Base-by-base conservation (phyloP, 2,329 filamentous ascomycete species). In the Exophiala aquamarina region DNA sequence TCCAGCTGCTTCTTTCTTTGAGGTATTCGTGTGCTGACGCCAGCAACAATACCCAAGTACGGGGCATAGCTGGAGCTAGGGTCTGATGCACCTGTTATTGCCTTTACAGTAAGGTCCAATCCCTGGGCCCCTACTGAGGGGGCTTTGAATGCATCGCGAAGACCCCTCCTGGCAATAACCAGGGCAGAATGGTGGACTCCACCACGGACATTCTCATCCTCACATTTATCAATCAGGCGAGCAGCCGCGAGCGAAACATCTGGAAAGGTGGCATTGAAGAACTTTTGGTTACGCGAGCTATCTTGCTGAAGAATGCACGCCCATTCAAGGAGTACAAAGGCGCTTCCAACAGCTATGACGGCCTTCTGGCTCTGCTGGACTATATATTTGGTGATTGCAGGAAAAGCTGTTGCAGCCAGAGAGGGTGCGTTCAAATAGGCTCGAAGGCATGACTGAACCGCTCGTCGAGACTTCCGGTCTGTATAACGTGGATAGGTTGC, bases 271-370 rank as follows among this genome's bases (percentile, higher is more conserved):
- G 43, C 81, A 80, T 55, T 50, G 65, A 83, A 83, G 60, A 74
- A 74, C 41, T 81, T 78, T 20, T 79, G 66, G 39, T 70, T 79
- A 38, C 77, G 76, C 23, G 79, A 79, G 19, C 90, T 74, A 48
- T 85, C 77, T 61, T 91, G 83, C 58, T 95, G 79, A 41, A 96
- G 70, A 48, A 92, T 67, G 49, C 86, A 87, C 66, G 84, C 89
- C 92, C 92, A 98, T 67, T 95, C 89, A 11, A 93, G 78, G 58
- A 98, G 74, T 39, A 95, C 89, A 64, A 96, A 95, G 4, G 90
- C 87, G 67, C 83, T 94, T 34, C 79, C 81, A 13, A 86, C 73
- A 23, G 92, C 89, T 60, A 97, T 84, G 54, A 82, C 84, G 14
- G 78, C 72, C 66, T 95, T 96, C 54, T 80, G 76, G 11, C 84